A percentile compares a stretch with the other conserved stretches of the same genome.
Conservation (phyloP, 116 monocot genomes). For the Iris pallida region DNA sequence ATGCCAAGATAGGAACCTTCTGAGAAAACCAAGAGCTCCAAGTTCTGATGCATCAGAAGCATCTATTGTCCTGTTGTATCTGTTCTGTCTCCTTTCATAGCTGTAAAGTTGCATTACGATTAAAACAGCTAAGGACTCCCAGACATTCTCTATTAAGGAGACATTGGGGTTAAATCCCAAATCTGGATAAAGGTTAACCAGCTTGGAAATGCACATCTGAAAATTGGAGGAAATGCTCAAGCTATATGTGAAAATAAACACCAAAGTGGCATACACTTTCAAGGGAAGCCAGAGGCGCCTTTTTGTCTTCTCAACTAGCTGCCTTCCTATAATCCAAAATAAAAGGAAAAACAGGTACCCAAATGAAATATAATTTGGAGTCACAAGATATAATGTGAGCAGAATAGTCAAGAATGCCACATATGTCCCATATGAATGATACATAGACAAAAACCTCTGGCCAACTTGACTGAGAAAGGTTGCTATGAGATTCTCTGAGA, state of each 20-base stretch:
- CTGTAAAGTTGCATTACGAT: constrained; percentile 96
- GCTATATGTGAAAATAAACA: constrained; percentile 76
- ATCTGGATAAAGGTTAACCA: constrained; percentile 67
- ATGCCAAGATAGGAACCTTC: constrained; percentile 86
- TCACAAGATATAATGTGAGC: constrained; percentile 73
- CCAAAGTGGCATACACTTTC: constrained; percentile 69
- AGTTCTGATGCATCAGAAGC: constrained; percentile 47
- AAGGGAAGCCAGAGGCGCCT: constrained; percentile 85
- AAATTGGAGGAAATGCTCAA: constrained; percentile 69
- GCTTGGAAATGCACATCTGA: constrained; percentile 47
- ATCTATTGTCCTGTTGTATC: constrained; percentile 20
- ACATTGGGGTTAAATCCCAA: constrained; percentile 75
- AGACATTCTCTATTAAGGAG: constrained; percentile 71
- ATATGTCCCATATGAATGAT: constrained; percentile 88
- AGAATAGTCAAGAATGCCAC: constrained; percentile 91
- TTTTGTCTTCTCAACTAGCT: constrained; percentile 81
- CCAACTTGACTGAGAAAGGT: constrained; percentile 77
- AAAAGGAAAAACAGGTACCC: constrained; percentile 91
- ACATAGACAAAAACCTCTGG: constrained; percentile 67
- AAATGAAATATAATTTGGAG: constrained; percentile 93
- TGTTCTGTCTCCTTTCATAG: constrained; percentile 79
- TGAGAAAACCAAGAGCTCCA: constrained; percentile 57
- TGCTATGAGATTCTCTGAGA: constrained; percentile 67
- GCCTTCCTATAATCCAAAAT: constrained; percentile 95
- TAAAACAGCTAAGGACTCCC: constrained; percentile 83